These are phyloP conservation scores for Colletotrichum sansevieriae DNA, from an alignment of 2,329 filamentous ascomycete species.

Conservation along the genomic window DNA sequence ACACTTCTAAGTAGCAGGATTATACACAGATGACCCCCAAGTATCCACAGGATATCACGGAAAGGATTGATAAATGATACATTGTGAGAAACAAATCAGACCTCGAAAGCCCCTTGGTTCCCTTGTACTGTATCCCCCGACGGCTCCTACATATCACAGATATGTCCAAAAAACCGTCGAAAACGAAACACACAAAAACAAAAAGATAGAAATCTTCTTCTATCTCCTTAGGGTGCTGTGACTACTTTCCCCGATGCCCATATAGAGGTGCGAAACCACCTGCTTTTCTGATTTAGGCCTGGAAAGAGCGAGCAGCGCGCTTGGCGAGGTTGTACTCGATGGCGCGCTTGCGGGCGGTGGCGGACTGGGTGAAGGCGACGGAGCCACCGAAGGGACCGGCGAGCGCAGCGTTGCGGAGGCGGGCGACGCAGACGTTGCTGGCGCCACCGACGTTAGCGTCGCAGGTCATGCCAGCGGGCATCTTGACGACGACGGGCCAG, in stretches of 20 bases:
- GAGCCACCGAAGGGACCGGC: slow-evolving; percentile 77
- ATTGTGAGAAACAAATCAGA: slow-evolving; percentile 9
- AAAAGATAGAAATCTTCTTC: not conserved
- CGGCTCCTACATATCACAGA: not conserved
- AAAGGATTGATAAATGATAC: slow-evolving; percentile 25
- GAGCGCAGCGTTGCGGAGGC: slow-evolving; percentile 70
- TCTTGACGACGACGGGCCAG: slow-evolving; percentile 73
- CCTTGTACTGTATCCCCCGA: slow-evolving; percentile 13
- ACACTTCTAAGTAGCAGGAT: slow-evolving; percentile 26
- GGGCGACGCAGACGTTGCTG: slow-evolving; percentile 73
- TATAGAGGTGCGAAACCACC: not conserved
- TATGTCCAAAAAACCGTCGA: not conserved
- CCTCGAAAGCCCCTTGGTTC: not conserved
- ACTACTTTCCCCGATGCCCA: slow-evolving; percentile 20
- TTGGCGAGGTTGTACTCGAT: slow-evolving; percentile 63
- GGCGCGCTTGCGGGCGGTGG: slow-evolving; percentile 71
- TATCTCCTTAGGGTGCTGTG: slow-evolving; percentile 13
- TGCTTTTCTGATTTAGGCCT: slow-evolving; percentile 22
- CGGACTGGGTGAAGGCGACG: slow-evolving; percentile 73
- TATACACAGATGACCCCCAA: slow-evolving; percentile 29
- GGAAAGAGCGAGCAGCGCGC: slow-evolving; percentile 47
- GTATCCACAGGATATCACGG: slow-evolving; percentile 39
- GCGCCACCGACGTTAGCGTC: slow-evolving; percentile 69
- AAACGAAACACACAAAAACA: not conserved
- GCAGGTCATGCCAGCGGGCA: slow-evolving; percentile 77